Evolutionary conservation across 139 green algal genomes (phyloP), one percentile per base, ranked within the genome.

Genomic region (Coelastrella sp.): DNA sequence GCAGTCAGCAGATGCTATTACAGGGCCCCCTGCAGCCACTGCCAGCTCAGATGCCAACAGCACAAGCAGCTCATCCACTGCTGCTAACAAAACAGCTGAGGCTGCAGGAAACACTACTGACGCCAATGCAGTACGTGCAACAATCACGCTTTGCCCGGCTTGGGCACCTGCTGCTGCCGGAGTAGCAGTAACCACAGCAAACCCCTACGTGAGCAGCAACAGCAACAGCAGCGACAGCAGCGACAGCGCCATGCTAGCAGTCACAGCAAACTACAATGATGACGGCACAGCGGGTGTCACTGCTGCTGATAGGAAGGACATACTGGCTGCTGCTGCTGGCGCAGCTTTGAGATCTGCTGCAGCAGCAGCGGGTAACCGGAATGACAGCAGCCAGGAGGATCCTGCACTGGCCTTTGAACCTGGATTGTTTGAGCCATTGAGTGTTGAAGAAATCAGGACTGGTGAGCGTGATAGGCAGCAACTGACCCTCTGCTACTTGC

Each of bases 361-460:
- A 6, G 82, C 82, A 35, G 63, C 61, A 20, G 60, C 11, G 61
- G 78, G 25, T 63, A 79, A 61, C 8, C 14, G 20, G 24, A 78
- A 27, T 8, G 27, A 65, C 49, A 66, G 19, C 17, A 24, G 49
- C 7, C 10, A 8, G 0, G 6, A 24, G 15, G 78, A 17, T 27
- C 25, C 22, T 3, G 8, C 7, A 20, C 24, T 87, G 4, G 65
- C 25, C 15, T 65, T 78, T 49, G 63, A 35, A 6, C 82, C 82
- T 66, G 82, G 82, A 10, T 25, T 79, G 25, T 87, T 87, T 35
- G 63, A 87, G 5, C 82, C 82, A 10, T 63, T 87, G 3, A 87
- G 12, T 17, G 27, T 79, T 57, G 35, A 61, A 0, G 82, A 87
- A 15, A 87, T 87, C 19, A 11, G 78, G 25, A 63, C 27, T 78